phyloP scores from a whole-genome alignment of 176 grass and related monocot genomes.

The Lolium multiflorum region DNA sequence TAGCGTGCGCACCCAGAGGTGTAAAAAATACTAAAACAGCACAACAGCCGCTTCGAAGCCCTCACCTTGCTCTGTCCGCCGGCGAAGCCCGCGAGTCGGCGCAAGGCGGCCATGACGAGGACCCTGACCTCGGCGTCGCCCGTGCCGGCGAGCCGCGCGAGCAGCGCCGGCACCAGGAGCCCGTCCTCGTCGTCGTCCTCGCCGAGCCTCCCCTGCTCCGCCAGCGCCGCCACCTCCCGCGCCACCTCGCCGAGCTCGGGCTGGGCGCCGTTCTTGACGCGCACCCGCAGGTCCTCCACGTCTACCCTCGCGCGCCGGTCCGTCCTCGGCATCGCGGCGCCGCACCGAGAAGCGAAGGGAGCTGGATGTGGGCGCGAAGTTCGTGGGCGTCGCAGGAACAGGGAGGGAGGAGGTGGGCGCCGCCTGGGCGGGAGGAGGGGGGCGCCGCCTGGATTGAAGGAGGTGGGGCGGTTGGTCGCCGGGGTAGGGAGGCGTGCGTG shows the following conservation, averaged over 20 bases:
- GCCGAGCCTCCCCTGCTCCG: slow-evolving; percentile 46
- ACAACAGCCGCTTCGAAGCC: no score
- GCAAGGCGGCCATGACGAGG: slow-evolving; percentile 57
- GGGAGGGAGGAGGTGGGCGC: no score
- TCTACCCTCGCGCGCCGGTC: slow-evolving; percentile 33
- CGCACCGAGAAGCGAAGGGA: background rate
- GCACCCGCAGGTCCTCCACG: slow-evolving; percentile 66
- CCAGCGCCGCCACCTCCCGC: slow-evolving; percentile 48
- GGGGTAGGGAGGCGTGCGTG: no score
- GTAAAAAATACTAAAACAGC: background rate
- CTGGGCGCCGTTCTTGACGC: slow-evolving; percentile 60
- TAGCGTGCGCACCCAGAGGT: no score
- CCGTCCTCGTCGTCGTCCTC: slow-evolving; percentile 59
- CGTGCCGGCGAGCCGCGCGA: slow-evolving; percentile 46
- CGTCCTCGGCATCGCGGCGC: slow-evolving; percentile 44
- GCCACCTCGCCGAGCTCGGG: slow-evolving; percentile 45
- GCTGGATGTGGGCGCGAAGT: no score
- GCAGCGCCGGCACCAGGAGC: slow-evolving; percentile 56
- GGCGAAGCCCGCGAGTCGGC: slow-evolving; percentile 49
- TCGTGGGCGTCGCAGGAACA: no score
- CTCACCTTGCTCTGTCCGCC: slow-evolving; percentile 67
- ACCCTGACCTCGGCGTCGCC: slow-evolving; percentile 55
- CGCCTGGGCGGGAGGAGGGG: no score
- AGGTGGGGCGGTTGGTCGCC: no score
- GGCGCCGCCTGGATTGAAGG: no score